Base-by-base conservation (phyloP, 805 yeast species). In the Torulaspora maleeae region DNA sequence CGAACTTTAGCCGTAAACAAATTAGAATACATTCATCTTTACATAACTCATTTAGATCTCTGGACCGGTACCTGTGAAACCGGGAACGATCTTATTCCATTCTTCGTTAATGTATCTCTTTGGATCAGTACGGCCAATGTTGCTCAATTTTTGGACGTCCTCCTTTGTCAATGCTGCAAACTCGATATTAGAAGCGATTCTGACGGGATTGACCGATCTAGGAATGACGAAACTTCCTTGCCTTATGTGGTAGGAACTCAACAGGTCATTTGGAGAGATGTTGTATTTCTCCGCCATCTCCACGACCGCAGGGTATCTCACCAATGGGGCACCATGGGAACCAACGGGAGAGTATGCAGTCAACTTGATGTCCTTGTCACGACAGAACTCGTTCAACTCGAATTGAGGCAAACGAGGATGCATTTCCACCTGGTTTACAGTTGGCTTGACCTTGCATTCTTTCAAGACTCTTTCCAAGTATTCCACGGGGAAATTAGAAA, bases 371-470 rank as follows among this genome's bases (percentile, higher is more conserved):
- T 73, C 77, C 53, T 84, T 70, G 17, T 66, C 57, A 47, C 72
- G 71, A 60, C 80, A 74, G 63, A 58, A 83, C 33, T 78, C 71
- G 43, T 74, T 63, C 48, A 86, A 66, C 44, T 78, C 78, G 16
- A 65, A 62, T 61, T 84, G 90, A 27, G 87, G 86, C 53, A 83
- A 69, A 51, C 74, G 77, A 29, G 90, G 89, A 63, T 88, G 95
- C 35, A 78, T 66, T 68, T 88, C 96, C 30, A 80, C 68, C 64
- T 81, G 86, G 52, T 79, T 71, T 15, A 72, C 69, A 2, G 73
- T 77, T 4, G 86, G 86, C 34, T 69, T 73, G 25, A 72, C 74
- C 40, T 64, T 72, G 12, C 76, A 71, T 43, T 68, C 72, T 19
- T 66, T 61, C 12, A 77, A 52, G 16, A 76, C 57, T 30, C 70